These are phyloP conservation scores for Ceratonia siliqua DNA, from an alignment of 306 rosid genomes.

Conservation along the genomic window DNA sequence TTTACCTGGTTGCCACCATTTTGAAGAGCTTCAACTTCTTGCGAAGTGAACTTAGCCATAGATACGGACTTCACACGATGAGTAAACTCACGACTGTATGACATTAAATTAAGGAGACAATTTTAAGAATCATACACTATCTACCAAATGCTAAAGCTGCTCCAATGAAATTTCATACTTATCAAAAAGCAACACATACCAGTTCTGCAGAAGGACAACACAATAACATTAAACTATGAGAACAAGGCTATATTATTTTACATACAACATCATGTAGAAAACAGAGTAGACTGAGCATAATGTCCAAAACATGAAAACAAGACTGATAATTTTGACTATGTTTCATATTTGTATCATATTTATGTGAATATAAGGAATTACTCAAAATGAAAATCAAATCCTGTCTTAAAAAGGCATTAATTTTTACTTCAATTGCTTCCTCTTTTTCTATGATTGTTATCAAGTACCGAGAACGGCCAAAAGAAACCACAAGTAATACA, in stretches of 20 bases:
- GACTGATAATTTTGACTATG: background rate
- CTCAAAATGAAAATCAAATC: background rate
- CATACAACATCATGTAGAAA: background rate
- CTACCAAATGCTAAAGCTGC: background rate
- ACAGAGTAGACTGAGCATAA: background rate
- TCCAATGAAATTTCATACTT: background rate
- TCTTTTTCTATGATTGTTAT: background rate
- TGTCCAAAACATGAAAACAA: background rate
- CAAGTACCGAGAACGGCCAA: background rate
- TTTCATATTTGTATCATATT: background rate
- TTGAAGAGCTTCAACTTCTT: conserved; percentile 90
- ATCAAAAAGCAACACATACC: background rate
- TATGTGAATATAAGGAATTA: background rate
- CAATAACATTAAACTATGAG: background rate
- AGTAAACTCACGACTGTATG: conserved; percentile 87
- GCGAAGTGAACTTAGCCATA: conserved; percentile 86
- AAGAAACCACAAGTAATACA: background rate
- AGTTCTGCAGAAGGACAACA: background rate
- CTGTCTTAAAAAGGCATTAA: background rate
- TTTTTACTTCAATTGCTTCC: conserved; percentile 3
- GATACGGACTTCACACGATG: conserved; percentile 99
- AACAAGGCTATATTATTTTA: background rate
- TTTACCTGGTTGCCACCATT: conserved; percentile 97
- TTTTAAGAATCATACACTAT: background rate
- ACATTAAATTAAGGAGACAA: conserved; percentile 28